Percentiles rank a stretch among this genome's conserved stretches.
Conservation (phyloP, 1,284 basidiomycete species). For the Puccinia hordei region DNA sequence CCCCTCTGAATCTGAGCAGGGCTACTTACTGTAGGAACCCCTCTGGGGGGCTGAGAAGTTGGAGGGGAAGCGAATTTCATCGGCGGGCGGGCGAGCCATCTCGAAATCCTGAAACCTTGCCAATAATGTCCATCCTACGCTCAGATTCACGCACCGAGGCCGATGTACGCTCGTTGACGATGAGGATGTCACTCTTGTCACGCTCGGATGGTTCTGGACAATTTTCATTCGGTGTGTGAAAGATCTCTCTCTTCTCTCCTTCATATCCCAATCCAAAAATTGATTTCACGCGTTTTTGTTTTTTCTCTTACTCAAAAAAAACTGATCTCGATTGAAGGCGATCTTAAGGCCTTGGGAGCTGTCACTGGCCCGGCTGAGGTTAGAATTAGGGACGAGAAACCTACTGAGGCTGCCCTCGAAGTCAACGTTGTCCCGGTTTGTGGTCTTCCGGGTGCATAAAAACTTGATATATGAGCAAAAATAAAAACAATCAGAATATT, state of each 20-base stretch:
- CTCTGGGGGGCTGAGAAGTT: too few relatives aligned
- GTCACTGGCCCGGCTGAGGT: slow-evolving; percentile 64
- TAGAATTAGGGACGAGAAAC: slow-evolving; percentile 63
- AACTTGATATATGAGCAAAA: slow-evolving; percentile 7
- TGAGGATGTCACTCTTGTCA: slow-evolving; percentile 25
- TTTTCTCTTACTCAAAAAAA: not conserved
- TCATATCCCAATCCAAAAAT: too few relatives aligned
- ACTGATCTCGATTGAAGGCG: slow-evolving; percentile 56
- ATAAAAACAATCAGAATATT: too few relatives aligned
- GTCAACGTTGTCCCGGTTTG: slow-evolving; percentile 63
- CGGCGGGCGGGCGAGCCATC: too few relatives aligned
- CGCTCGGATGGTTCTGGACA: slow-evolving; percentile 37
- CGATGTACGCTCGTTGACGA: slow-evolving; percentile 40
- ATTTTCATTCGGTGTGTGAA: slow-evolving; percentile 35
- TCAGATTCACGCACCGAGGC: slow-evolving; percentile 37
- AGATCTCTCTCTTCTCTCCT: too few relatives aligned
- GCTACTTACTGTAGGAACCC: too few relatives aligned
- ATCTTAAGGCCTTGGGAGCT: slow-evolving; percentile 60
- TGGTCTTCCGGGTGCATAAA: slow-evolving; percentile 60
- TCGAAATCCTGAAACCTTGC: too few relatives aligned
- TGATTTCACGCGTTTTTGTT: not conserved
- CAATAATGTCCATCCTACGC: slow-evolving; percentile 29
- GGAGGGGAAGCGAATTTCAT: too few relatives aligned
- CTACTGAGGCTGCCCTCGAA: slow-evolving; percentile 64
- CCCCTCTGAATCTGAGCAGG: too few relatives aligned